Conservation (phyloP, 768 basidiomycete genomes). For the Megacollybia marginata region DNA sequence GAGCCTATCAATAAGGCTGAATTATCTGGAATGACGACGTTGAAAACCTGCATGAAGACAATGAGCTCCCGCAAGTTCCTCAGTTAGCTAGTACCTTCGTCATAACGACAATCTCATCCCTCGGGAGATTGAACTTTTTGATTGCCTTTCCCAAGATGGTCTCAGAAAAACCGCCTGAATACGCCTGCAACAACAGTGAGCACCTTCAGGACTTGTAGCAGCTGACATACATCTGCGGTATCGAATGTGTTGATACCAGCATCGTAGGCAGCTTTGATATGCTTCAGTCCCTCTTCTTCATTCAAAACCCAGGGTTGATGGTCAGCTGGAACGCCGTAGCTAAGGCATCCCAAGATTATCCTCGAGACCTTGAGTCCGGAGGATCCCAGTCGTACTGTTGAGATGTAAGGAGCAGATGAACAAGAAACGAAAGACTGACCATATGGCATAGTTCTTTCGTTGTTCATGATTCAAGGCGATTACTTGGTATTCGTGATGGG, state of each 20-base stretch:
- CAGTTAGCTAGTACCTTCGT: not conserved
- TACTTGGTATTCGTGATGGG: too few species aligned
- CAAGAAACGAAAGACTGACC: not conserved
- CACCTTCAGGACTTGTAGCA: not conserved
- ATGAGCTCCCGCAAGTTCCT: constrained; percentile 17
- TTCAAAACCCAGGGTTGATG: constrained; percentile 43
- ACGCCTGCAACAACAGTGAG: not conserved
- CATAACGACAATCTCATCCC: constrained; percentile 1
- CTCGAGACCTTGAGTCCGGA: constrained; percentile 44
- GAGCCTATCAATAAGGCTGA: not conserved
- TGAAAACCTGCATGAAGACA: constrained; percentile 28
- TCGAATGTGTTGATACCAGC: constrained; percentile 24
- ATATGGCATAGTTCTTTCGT: not conserved
- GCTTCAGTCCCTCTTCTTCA: constrained; percentile 37
- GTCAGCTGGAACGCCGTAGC: constrained; percentile 36
- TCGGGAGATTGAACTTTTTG: constrained; percentile 5
- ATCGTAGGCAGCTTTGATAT: constrained; percentile 39
- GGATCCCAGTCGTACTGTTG: constrained; percentile 31
- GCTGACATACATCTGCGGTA: constrained; percentile 12
- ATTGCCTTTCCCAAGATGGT: not conserved
- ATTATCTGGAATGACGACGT: constrained; percentile 16
- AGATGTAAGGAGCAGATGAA: not conserved
- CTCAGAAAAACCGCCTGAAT: not conserved
- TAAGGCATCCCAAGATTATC: constrained; percentile 17
- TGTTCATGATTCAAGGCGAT: not conserved